Percentiles rank a stretch among this genome's conserved stretches.
phyloP scores from a whole-genome alignment of 148 eudicot genomes.

The Arbutus unedo region DNA sequence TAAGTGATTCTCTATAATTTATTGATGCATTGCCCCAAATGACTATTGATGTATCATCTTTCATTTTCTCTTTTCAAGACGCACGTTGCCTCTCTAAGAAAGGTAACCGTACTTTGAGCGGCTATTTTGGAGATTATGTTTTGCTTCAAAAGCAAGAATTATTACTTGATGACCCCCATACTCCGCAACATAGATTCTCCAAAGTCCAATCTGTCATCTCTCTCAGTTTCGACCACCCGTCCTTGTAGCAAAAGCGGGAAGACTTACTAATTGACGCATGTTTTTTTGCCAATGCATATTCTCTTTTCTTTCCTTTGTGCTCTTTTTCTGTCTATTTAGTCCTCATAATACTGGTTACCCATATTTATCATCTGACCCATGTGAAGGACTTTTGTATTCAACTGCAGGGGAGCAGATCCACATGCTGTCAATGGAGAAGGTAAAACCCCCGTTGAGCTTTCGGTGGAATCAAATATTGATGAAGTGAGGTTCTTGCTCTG shows the following conservation, averaged over 20 bases:
- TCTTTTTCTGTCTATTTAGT: background rate
- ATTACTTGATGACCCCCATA: background rate
- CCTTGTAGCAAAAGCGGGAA: background rate
- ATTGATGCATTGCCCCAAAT: background rate
- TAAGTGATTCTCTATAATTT: background rate
- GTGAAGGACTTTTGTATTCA: background rate
- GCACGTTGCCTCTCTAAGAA: background rate
- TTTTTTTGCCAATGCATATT: background rate
- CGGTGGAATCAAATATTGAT: slow-evolving; percentile 56
- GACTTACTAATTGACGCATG: background rate
- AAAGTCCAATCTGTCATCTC: background rate
- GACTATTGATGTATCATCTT: background rate
- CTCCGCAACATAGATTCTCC: background rate
- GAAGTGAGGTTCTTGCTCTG: slow-evolving; percentile 67
- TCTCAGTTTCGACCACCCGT: background rate
- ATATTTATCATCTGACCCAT: background rate
- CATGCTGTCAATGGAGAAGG: slow-evolving; percentile 56
- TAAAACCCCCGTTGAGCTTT: slow-evolving; percentile 63
- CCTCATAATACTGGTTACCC: background rate
- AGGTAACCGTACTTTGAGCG: background rate
- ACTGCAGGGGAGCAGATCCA: slow-evolving; percentile 83
- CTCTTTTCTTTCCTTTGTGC: background rate
- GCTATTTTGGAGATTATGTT: background rate
- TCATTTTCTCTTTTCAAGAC: background rate
- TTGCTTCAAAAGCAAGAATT: background rate